Evolutionary conservation across 2,329 filamentous ascomycete genomes (phyloP).

Genomic region (Colletotrichum cereale): DNA sequence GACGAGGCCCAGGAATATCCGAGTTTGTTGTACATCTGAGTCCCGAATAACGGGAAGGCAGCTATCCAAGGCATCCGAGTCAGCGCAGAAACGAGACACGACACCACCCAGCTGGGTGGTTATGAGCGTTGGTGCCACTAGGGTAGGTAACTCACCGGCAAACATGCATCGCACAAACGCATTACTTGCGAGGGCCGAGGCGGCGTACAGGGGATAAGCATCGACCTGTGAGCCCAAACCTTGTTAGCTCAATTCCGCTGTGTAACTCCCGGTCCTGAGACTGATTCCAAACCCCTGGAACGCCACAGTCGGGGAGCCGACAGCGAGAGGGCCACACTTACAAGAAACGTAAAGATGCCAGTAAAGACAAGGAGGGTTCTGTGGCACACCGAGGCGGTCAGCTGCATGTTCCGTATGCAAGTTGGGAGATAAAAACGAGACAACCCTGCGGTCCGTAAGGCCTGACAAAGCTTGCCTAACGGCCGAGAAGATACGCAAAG

Average conservation of each 20-base stretch:
- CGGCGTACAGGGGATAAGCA: constrained; percentile 81
- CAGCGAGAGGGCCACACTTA: constrained; percentile 56
- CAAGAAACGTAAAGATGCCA: constrained; percentile 90
- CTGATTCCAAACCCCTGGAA: constrained; percentile 39
- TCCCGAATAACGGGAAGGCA: constrained; percentile 80
- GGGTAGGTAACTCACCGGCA: constrained; percentile 64
- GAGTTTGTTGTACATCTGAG: constrained; percentile 77
- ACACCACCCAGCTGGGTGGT: constrained; percentile 43
- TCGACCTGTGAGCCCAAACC: constrained; percentile 66
- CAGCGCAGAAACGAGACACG: constrained; percentile 26
- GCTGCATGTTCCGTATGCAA: constrained; percentile 45
- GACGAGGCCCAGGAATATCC: constrained; percentile 79
- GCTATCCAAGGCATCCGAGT: constrained; percentile 57
- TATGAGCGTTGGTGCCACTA: constrained; percentile 34
- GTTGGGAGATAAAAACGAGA: constrained; percentile 49
- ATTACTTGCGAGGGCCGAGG: constrained; percentile 85
- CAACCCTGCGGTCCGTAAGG: constrained; percentile 27
- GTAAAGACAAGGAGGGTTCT: constrained; percentile 84
- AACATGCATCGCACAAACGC: constrained; percentile 83
- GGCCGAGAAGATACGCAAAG: constrained; percentile 13
- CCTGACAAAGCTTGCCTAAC: constrained; percentile 52
- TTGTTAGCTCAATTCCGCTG: constrained; percentile 33
- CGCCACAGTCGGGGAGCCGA: constrained; percentile 20
- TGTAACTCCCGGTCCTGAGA: constrained; percentile 30
- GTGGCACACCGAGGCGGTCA: constrained; percentile 48